These are phyloP conservation scores for Rachicladosporium sp. DNA, from an alignment of 2,329 filamentous ascomycete species.

Conservation along the genomic window DNA sequence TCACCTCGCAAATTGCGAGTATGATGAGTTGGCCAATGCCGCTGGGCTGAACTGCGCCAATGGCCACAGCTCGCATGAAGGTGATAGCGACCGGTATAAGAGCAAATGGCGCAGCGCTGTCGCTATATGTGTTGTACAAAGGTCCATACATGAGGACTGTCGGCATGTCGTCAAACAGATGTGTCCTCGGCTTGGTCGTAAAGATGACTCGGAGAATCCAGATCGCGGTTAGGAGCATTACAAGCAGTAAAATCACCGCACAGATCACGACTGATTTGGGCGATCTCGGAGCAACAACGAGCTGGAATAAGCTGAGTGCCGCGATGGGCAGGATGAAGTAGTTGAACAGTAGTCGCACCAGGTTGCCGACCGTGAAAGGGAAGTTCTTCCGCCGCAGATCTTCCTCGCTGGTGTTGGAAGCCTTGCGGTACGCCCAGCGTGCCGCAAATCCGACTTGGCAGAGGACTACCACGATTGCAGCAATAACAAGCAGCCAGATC, in stretches of 20 bases:
- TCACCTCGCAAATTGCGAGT: constrained; percentile 86
- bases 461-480: constrained; percentile 53
- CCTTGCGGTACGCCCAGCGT: constrained; percentile 62
- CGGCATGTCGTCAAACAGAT: constrained; percentile 84
- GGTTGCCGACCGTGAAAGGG: constrained; percentile 53
- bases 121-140: constrained; percentile 93
- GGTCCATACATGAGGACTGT: constrained; percentile 84
- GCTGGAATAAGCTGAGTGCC: constrained; percentile 78
- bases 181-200: constrained; percentile 66
- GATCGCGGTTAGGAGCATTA: constrained; percentile 58
- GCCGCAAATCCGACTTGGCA: constrained; percentile 65
- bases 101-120: constrained; percentile 82
- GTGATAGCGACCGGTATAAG: constrained; percentile 76
- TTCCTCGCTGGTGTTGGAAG: constrained; percentile 64
- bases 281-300: constrained; percentile 61
- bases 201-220: constrained; percentile 77
- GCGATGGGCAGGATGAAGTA: constrained; percentile 83
- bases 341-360: constrained; percentile 75
- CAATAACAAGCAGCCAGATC: constrained; percentile 72
- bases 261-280: constrained; percentile 59
- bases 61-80: constrained; percentile 73
- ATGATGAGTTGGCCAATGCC: constrained; percentile 88
- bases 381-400: constrained; percentile 85
- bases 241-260: constrained; percentile 60
- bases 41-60: constrained; percentile 84